Percentiles rank a stretch among this genome's conserved stretches.
Conservation (phyloP, 345 rosid genomes). For the Ricinus communis region DNA sequence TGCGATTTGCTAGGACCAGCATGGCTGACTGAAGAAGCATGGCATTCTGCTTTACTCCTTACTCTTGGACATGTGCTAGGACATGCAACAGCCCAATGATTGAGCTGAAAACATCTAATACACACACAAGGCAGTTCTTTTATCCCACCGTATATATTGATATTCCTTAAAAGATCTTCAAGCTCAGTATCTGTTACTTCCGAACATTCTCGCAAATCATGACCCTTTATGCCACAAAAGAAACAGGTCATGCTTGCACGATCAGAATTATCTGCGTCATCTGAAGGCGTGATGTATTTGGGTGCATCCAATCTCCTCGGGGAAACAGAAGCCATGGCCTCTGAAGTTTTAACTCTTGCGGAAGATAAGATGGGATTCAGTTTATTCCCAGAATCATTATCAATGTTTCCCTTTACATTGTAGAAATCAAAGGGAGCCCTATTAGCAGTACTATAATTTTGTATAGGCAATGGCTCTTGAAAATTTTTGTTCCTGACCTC, state of each 20-base stretch:
- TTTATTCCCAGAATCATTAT: constrained; percentile 29
- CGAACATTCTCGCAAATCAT: constrained; percentile 56
- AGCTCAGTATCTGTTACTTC: constrained; percentile 62
- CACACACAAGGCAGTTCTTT: constrained; percentile 50
- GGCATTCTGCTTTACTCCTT: constrained; percentile 15
- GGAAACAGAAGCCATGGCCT: constrained; percentile 62
- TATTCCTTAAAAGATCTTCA: constrained; percentile 46
- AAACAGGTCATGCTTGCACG: constrained; percentile 44
- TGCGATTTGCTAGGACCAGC: constrained; percentile 15
- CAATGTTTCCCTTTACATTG: constrained; percentile 26
- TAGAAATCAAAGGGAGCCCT: constrained; percentile 38
- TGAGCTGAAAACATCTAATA: constrained; percentile 63
- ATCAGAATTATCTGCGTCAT: constrained; percentile 35
- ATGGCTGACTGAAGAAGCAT: constrained; percentile 20
- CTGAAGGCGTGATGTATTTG: constrained; percentile 45
- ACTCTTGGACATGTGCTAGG: constrained; percentile 40
- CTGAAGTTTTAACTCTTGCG: constrained; percentile 45
- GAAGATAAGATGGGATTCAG: constrained; percentile 35
- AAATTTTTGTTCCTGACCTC: constrained; percentile 20
- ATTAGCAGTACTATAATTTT: constrained; percentile 20
- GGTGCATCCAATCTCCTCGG: constrained; percentile 77
- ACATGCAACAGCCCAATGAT: constrained; percentile 81
- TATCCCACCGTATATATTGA: constrained; percentile 35
- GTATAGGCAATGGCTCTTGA: constrained; percentile 20
- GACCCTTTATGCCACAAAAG: constrained; percentile 75